phyloP scores from a whole-genome alignment of 805 yeast species.

The Yarrowia divulgata region DNA sequence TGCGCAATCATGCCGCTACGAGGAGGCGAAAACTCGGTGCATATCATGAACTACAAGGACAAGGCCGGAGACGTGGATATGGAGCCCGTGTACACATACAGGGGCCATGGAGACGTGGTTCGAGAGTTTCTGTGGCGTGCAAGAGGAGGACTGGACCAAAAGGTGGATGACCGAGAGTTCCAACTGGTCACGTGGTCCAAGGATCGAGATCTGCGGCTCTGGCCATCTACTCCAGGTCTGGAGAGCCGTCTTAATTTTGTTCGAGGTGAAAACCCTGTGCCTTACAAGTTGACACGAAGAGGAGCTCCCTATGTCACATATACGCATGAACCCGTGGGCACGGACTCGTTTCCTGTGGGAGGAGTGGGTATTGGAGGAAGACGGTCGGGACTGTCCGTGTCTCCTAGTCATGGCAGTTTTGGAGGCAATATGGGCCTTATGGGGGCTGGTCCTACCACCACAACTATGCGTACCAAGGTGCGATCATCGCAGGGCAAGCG shows the following conservation, averaged over 20 bases:
- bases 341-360: slow-evolving; percentile 12
- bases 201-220: slow-evolving; percentile 81
- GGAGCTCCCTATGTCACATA: slow-evolving; percentile 58
- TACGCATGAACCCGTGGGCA: slow-evolving; percentile 58
- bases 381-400: slow-evolving; percentile 26
- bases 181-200: slow-evolving; percentile 95
- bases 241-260: slow-evolving; percentile 57
- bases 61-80: slow-evolving; percentile 51
- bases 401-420: slow-evolving; percentile 12
- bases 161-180: slow-evolving; percentile 75
- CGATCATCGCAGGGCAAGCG: slow-evolving; percentile 25
- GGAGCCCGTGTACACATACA: slow-evolving; percentile 65
- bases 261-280: slow-evolving; percentile 51
- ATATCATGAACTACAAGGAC: slow-evolving; percentile 58
- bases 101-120: slow-evolving; percentile 84
- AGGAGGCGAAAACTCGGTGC: slow-evolving; percentile 77
- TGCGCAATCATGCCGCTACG: slow-evolving; percentile 90
- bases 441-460: background rate
- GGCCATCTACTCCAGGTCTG: slow-evolving; percentile 68
- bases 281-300: slow-evolving; percentile 53
- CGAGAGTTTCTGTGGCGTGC: slow-evolving; percentile 89
- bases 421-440: slow-evolving; percentile 14
- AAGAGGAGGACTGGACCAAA: slow-evolving; percentile 56
- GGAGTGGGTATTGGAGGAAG: slow-evolving; percentile 23
- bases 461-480: slow-evolving; percentile 21